phyloP scores from a whole-genome alignment of 192 early-diverging fungal genomes.

The Backusella liffmaniae region DNA sequence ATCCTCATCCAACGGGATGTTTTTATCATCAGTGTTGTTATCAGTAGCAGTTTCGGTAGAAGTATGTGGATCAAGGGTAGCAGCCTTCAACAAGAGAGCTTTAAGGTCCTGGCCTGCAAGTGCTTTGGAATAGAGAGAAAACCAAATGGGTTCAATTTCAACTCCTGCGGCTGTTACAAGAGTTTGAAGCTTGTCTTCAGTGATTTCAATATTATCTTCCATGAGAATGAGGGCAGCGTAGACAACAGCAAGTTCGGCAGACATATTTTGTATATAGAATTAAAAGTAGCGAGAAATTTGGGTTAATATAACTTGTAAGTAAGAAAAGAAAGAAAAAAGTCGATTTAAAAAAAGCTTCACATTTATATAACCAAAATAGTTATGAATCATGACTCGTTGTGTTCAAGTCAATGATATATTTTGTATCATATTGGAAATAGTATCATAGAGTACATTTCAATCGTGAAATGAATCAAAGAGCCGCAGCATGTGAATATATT shows the following conservation, averaged over 20 bases:
- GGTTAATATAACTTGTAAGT: background rate
- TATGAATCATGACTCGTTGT: background rate
- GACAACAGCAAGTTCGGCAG: conserved; percentile 81
- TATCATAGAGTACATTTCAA: background rate
- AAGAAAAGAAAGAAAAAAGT: background rate
- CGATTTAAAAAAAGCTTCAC: background rate
- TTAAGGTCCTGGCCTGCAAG: conserved; percentile 88
- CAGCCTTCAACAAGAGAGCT: conserved; percentile 86
- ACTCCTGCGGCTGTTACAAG: conserved; percentile 87
- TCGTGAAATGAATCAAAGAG: background rate
- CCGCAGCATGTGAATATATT: background rate
- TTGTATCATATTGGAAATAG: background rate
- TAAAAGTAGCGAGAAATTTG: background rate
- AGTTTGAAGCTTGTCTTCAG: conserved; percentile 90
- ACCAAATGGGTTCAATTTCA: conserved; percentile 90
- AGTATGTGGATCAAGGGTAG: conserved; percentile 51
- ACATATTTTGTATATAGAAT: conserved; percentile 31
- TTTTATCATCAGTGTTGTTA: conserved; percentile 32
- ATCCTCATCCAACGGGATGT: conserved; percentile 26
- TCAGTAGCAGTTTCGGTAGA: conserved; percentile 32
- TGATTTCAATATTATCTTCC: conserved; percentile 94
- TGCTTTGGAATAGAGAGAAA: conserved; percentile 94
- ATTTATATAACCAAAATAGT: background rate
- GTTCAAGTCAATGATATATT: background rate
- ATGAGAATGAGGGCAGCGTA: conserved; percentile 97